Percentiles rank a stretch among this genome's conserved stretches.
phyloP scores from a whole-genome alignment of 1,284 basidiomycete genomes.

The Puccinia coronata region DNA sequence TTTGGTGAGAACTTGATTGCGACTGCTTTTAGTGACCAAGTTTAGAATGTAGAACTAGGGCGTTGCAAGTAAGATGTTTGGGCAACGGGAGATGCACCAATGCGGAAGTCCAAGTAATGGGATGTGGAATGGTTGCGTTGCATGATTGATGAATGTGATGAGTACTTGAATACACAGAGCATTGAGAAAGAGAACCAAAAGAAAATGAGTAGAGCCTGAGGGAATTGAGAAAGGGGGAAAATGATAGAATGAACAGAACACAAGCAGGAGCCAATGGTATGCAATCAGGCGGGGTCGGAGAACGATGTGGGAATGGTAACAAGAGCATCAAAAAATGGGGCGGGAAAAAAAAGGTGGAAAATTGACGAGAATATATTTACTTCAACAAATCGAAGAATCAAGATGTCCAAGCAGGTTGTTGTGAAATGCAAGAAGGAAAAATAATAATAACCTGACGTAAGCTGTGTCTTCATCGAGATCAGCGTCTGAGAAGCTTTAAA shows the following conservation, averaged over 20 bases:
- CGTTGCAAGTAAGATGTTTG: too few relatives aligned
- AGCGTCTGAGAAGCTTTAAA: not conserved
- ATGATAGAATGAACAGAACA: not conserved
- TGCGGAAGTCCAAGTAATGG: too few relatives aligned
- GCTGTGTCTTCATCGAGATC: not conserved
- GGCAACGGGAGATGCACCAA: too few relatives aligned
- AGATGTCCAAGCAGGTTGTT: not conserved
- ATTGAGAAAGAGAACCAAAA: constrained; percentile 1
- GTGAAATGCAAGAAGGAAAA: constrained; percentile 7
- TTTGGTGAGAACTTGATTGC: too few relatives aligned
- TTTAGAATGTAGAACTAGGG: too few relatives aligned
- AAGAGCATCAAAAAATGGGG: not conserved
- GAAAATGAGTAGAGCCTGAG: not conserved
- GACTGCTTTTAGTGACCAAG: too few relatives aligned
- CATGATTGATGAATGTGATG: too few relatives aligned
- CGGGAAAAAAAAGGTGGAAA: not conserved
- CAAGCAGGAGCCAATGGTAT: not conserved
- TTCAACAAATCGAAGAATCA: constrained; percentile 12
- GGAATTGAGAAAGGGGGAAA: not conserved
- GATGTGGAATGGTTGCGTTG: too few relatives aligned
- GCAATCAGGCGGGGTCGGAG: not conserved
- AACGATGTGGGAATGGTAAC: not conserved
- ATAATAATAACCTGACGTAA: not conserved
- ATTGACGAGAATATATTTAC: constrained; percentile 3
- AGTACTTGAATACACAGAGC: not conserved